Evolutionary conservation across 2,329 filamentous ascomycete genomes (phyloP).

Genomic region (Trichophyton equinum): DNA sequence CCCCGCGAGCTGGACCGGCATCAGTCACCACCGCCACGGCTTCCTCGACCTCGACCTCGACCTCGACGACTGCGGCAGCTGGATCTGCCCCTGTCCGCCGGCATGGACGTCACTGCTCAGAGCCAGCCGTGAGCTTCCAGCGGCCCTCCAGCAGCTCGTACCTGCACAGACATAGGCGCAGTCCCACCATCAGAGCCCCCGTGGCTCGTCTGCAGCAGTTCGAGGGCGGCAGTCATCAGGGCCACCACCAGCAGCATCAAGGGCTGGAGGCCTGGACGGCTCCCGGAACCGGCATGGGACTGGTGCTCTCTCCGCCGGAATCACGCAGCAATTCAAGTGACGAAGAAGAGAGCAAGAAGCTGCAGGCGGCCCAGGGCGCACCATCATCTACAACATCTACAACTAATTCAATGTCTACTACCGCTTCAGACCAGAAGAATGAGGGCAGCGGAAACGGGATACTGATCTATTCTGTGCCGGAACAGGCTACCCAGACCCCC

Average conservation of each 20-base stretch:
- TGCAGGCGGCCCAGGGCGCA: background rate
- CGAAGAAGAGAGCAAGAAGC: conserved; percentile 49
- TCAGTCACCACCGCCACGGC: background rate
- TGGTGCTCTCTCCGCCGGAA: conserved; percentile 83
- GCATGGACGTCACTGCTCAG: conserved; percentile 13
- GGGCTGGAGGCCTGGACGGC: conserved; percentile 25
- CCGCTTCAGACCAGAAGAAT: background rate
- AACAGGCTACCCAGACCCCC: conserved; percentile 23
- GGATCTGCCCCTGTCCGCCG: conserved; percentile 6
- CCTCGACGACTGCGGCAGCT: conserved; percentile 28
- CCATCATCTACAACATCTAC: too few relatives aligned
- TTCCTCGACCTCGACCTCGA: background rate
- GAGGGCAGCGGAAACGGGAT: background rate
- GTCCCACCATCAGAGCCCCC: conserved; percentile 38
- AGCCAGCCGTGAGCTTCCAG: conserved; percentile 9
- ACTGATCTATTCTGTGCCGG: conserved; percentile 8
- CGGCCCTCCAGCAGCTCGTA: conserved; percentile 49
- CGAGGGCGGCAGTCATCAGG: background rate
- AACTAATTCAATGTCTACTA: too few relatives aligned
- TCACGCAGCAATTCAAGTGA: conserved; percentile 71
- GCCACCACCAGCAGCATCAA: background rate
- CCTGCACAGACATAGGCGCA: conserved; percentile 48
- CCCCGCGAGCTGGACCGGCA: too few relatives aligned
- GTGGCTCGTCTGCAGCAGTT: conserved; percentile 10
- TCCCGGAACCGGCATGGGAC: conserved; percentile 47